Evolutionary conservation across 129 eudicot genomes (phyloP), one percentile per base, ranked within the genome.

Genomic region (Artemisia argyi): DNA sequence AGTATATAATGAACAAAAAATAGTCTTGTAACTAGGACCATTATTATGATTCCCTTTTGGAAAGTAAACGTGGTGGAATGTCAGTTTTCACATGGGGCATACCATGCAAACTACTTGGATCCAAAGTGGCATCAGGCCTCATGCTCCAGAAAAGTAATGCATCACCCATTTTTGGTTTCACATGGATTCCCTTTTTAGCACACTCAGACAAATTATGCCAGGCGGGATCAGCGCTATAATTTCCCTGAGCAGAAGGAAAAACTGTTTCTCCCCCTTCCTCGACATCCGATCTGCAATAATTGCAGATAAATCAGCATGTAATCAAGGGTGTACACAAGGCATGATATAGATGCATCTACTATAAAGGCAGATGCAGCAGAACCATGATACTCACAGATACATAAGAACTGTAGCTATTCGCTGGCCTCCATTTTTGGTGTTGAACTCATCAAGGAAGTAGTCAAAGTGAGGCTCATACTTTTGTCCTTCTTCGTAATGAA

Each of bases 191-290:
- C 78, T 79, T 89, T 83, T 90, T 94, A 42, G 87, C 97, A 84
- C 98, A 94, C 71, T 82, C 98, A 24, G 98, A 94, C 74, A 72
- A 79, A 55, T 90, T 89, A 79, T 93, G 74, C 98, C 98, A 92
- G 72, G 83, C 82, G 9, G 96, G 96, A 30, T 69, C 61, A 14
- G 97, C 76, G 72, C 92, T 87, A 32, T 70, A 83, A 76, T 87
- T 88, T 67, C 88, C 97, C 61, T 74, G 84, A 18, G 98, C 86
- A 53, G 91, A 79, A 18, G 98, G 97, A 58, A 93, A 93, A 65
- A 93, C 89, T n/a, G 98, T 93, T 71, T 93, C 98, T 66, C 98
- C 98, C 58, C 98, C 98, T 84, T 93, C 98, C 86, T 93, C 98
- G 7, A 90, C 98, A 83, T 89, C 98, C 52, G 98, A 89, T 78